Base-by-base conservation (phyloP, 129 eudicot genomes). In the Tagetes patula region DNA sequence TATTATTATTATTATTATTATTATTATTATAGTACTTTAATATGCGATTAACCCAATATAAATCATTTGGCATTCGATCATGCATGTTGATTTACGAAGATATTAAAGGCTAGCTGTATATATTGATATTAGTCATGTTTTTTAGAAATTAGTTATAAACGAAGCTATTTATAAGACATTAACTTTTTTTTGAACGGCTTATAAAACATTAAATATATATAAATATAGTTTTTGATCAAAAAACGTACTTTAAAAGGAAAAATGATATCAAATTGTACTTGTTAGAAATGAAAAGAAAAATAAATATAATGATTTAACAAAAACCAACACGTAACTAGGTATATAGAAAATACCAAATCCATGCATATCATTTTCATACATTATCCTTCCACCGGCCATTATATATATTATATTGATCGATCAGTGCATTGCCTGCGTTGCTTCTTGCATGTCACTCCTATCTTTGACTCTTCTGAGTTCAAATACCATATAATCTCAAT, bases 331-430 rank as follows among this genome's bases (percentile, higher is more conserved):
- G 63, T 59, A 69, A 77, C 56, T 14, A 67, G 43, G 27, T 20
- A 20, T 20, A 58, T 37, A 69, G 52, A 47, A 69, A 77, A 34
- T 10, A 6, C 50, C 53, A 69, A 69, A 69, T 39, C 1, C 70
- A 59, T 47, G 54, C 59, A 59, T 77, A 38, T 60, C 69, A 69
- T 77, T 20, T 20, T 20, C 27, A 20, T 20, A 20, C 81, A 32
- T 77, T 49, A 77, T 77, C 81, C 75, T 50, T 77, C 76, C 81
- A 69, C 81, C 81, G 81, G 81, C 76, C 75, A 70, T 75, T 50
- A 27, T 68, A 60, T 77, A 20, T 20, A 20, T 20, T 20, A 20
- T 20, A 20, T 20, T 20, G 27, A 20, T 20, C 27, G 27, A 20
- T 20, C 53, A 60, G 81, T 58, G 61, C 45, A 59, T 20, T 69